phyloP scores from a whole-genome alignment of 2,329 filamentous ascomycete genomes.

The Beauveria australis region DNA sequence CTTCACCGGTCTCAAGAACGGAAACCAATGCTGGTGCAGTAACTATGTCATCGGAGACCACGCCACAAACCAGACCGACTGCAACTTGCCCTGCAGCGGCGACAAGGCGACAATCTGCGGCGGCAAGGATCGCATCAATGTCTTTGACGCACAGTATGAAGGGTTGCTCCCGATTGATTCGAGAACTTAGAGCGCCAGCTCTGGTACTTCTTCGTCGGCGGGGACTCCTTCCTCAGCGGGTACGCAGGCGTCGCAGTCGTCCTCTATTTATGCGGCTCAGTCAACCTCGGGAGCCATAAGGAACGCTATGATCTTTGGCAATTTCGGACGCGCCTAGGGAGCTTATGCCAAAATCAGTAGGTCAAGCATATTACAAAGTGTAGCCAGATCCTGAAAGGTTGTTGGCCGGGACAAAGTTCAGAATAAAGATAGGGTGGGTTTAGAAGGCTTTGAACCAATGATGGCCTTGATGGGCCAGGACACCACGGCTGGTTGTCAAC shows the following conservation, averaged over 20 bases:
- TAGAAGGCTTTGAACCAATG: background rate
- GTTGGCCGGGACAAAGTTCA: background rate
- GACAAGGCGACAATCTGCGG: constrained; percentile 14
- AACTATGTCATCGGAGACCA: constrained; percentile 12
- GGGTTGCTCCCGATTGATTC: background rate
- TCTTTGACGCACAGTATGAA: constrained; percentile 10
- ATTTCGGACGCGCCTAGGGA: background rate
- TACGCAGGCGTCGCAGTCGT: background rate
- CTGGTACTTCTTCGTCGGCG: background rate
- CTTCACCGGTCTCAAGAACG: constrained; percentile 13
- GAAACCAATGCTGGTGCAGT: constrained; percentile 16
- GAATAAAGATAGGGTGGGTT: background rate
- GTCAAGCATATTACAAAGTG: background rate
- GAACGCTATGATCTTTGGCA: background rate
- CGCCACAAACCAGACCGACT: constrained; percentile 11
- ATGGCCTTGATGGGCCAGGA: too few relatives aligned
- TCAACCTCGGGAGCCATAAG: background rate
- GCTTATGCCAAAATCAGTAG: background rate
- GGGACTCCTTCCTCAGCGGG: too few relatives aligned
- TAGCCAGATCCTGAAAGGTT: background rate
- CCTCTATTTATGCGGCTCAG: background rate
- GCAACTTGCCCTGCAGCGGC: constrained; percentile 14
- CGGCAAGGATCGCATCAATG: constrained; percentile 13
- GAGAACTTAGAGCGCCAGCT: background rate
- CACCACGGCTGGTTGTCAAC: too few relatives aligned